Evolutionary conservation across 192 early-diverging fungal genomes (phyloP).

Genomic region (Bifiguratus adelaidae): DNA sequence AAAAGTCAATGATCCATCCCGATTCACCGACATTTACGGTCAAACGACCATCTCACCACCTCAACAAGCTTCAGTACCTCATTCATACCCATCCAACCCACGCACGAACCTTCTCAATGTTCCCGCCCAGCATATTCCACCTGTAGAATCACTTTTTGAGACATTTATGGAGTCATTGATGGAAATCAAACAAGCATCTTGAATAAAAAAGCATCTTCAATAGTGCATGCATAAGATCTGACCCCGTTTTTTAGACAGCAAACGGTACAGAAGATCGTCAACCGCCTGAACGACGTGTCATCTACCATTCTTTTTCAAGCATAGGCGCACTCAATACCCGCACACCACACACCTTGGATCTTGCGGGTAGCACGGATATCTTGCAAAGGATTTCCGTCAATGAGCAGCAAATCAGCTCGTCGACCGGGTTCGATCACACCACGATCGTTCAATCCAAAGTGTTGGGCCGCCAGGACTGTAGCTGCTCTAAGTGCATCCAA

Average conservation of each 20-base stretch:
- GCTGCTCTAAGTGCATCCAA: neutral
- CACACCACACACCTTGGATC: too few relatives aligned
- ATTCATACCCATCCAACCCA: constrained; percentile 2
- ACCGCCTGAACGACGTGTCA: too few relatives aligned
- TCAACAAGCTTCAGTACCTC: neutral
- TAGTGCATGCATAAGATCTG: too few relatives aligned
- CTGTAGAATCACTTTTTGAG: constrained; percentile 30
- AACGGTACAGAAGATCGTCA: too few relatives aligned
- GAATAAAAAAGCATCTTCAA: too few relatives aligned
- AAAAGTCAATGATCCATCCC: too few relatives aligned
- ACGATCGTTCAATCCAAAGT: constrained; percentile 2
- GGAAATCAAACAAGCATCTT: too few relatives aligned
- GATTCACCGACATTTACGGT: too few relatives aligned
- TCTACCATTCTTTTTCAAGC: too few relatives aligned
- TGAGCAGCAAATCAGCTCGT: constrained; percentile 3
- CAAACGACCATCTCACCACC: neutral
- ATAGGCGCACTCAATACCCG: too few relatives aligned
- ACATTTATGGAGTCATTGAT: constrained; percentile 33
- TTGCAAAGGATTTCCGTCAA: constrained; percentile 3
- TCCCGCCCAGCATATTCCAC: constrained; percentile 45
- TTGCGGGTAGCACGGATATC: too few relatives aligned
- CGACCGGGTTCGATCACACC: constrained; percentile 7
- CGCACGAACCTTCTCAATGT: constrained; percentile 32
- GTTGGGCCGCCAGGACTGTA: constrained; percentile 1
- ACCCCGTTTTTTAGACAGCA: too few relatives aligned